These are phyloP conservation scores for Crepidotus variabilis DNA, from an alignment of 768 basidiomycete species.

Conservation along the genomic window DNA sequence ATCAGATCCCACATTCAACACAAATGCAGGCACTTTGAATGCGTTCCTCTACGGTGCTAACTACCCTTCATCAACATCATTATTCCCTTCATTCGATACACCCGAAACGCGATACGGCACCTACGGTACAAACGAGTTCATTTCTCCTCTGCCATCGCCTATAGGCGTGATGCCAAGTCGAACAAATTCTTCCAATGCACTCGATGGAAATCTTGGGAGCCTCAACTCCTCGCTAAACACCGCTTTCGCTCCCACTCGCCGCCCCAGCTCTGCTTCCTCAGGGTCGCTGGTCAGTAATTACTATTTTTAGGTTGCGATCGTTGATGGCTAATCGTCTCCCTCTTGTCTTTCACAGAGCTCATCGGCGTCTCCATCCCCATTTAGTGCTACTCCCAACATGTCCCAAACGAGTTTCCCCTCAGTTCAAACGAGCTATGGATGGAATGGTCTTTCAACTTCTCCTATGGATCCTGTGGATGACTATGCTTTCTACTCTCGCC, in stretches of 20 bases:
- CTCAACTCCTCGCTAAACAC: not conserved
- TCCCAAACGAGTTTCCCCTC: conserved; percentile 12
- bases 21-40: conserved; percentile 1
- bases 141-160: not conserved
- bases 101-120: not conserved
- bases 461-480: conserved; percentile 12
- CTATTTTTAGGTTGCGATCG: conserved; percentile 7
- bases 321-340: conserved; percentile 1
- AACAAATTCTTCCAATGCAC: not conserved
- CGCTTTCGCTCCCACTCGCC: not conserved
- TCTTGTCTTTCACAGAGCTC: conserved; percentile 15
- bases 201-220: not conserved
- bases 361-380: conserved; percentile 24
- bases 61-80: not conserved
- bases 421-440: conserved; percentile 10
- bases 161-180: not conserved
- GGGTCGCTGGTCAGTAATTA: conserved; percentile 14
- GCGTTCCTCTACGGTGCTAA: not conserved
- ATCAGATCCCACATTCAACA: conserved; percentile 2
- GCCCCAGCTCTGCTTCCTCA: not conserved
- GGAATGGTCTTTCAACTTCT: conserved; percentile 12
- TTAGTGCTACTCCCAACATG: conserved; percentile 17
- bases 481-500: conserved; percentile 25
- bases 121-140: not conserved
- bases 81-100: not conserved